Evolutionary conservation across 1,284 basidiomycete species (phyloP).

Genomic region (Porogramme epimiltina): DNA sequence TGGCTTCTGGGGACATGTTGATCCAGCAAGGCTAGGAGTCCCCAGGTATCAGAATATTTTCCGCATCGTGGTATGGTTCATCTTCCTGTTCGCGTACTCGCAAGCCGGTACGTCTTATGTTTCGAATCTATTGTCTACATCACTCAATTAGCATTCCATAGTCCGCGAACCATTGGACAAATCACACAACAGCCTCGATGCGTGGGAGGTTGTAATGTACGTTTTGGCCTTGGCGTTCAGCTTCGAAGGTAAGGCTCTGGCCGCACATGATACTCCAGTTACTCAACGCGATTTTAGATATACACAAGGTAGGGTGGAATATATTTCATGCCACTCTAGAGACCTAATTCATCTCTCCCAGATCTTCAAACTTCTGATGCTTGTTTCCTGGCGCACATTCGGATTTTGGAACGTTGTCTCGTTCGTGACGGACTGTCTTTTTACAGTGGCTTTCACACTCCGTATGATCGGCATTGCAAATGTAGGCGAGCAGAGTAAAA

Average conservation of each 20-base stretch:
- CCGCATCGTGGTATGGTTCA: conserved; percentile 78
- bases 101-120: conserved; percentile 62
- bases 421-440: conserved; percentile 70
- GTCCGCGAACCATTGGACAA: conserved; percentile 75
- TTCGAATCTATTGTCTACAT: conserved; percentile 2
- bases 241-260: conserved; percentile 63
- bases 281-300: conserved; percentile 42
- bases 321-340: background rate
- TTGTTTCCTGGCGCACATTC: conserved; percentile 71
- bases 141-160: conserved; percentile 27
- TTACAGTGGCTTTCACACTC: conserved; percentile 74
- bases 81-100: conserved; percentile 86
- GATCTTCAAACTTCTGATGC: conserved; percentile 66
- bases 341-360: conserved; percentile 33
- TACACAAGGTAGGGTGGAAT: conserved; percentile 57
- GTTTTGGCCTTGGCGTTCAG: conserved; percentile 74
- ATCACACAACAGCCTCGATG: conserved; percentile 58
- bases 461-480: conserved; percentile 66
- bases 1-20: conserved; percentile 70
- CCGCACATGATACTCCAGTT: background rate
- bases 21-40: conserved; percentile 83
- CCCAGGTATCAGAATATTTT: conserved; percentile 84
- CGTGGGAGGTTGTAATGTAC: conserved; percentile 81
- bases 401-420: conserved; percentile 84
- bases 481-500: conserved; percentile 38